These are phyloP conservation scores for Meyerozyma sp. DNA, from an alignment of 1,139 yeast genomes.

Conservation along the genomic window DNA sequence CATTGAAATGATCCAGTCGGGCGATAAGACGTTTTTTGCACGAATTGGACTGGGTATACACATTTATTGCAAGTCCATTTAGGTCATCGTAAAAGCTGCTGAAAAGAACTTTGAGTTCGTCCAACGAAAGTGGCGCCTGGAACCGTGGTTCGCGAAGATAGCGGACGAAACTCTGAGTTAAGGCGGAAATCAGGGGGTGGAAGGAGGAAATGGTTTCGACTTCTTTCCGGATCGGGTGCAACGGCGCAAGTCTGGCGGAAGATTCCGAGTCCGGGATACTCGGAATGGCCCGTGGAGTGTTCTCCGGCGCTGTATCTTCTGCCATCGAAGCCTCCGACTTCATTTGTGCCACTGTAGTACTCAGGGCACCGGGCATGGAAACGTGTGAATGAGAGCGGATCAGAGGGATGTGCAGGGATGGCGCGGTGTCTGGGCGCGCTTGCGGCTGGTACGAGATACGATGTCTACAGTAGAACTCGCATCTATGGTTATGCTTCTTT, in stretches of 20 bases:
- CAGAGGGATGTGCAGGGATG: not conserved
- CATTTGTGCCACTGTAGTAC: not conserved
- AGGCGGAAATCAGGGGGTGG: slow-evolving; percentile 18
- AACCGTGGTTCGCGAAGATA: slow-evolving; percentile 42
- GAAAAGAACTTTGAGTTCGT: slow-evolving; percentile 31
- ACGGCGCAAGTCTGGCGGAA: not conserved
- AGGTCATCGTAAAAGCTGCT: slow-evolving; percentile 33
- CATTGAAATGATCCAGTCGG: slow-evolving; percentile 22
- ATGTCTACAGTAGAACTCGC: too few relatives aligned
- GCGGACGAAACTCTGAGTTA: slow-evolving; percentile 26
- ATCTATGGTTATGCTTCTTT: too few relatives aligned
- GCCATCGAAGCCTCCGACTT: not conserved
- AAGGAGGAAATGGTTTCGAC: slow-evolving; percentile 8
- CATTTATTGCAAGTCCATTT: slow-evolving; percentile 26
- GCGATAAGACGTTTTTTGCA: slow-evolving; percentile 35
- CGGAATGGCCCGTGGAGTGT: not conserved
- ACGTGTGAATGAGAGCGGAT: not conserved
- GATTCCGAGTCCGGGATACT: not conserved
- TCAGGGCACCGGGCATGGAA: not conserved
- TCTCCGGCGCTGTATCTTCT: not conserved
- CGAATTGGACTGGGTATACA: slow-evolving; percentile 36
- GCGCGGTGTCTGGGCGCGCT: not conserved
- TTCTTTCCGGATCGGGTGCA: slow-evolving; percentile 7
- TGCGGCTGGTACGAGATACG: too few relatives aligned
- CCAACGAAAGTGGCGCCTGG: slow-evolving; percentile 35